Conservation (phyloP, 2,329 filamentous ascomycete species). For the Aspergillus sp. region DNA sequence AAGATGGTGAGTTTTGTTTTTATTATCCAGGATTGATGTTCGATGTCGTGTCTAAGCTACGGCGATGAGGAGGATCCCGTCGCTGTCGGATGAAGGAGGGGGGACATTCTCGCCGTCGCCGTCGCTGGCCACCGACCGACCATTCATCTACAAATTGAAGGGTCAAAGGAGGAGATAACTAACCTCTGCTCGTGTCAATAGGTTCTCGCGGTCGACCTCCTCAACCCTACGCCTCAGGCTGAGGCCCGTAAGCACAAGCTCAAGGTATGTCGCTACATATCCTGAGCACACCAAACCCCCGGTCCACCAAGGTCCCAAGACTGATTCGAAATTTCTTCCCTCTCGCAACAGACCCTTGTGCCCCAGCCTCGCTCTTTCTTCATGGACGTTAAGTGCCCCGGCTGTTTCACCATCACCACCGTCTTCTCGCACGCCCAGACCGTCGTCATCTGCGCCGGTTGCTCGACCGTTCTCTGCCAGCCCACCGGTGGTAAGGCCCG, state of each 20-base stretch:
- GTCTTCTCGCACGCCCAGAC: constrained; percentile 99
- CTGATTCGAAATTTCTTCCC: neutral
- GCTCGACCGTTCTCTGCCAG: constrained; percentile 99
- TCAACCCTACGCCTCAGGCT: constrained; percentile 95
- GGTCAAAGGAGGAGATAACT: constrained; percentile 13
- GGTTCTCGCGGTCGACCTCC: constrained; percentile 99
- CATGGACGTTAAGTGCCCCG: constrained; percentile 99
- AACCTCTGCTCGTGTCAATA: constrained; percentile 33
- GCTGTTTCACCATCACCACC: constrained; percentile 99
- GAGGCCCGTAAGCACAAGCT: constrained; percentile 99
- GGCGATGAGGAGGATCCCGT: neutral
- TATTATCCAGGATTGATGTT: constrained; percentile 4
- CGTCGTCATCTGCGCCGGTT: constrained; percentile 99
- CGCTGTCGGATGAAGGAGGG: neutral
- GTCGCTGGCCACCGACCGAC: constrained; percentile 8
- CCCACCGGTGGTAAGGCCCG: constrained; percentile 98
- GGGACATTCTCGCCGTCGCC: constrained; percentile 6
- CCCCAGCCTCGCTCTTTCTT: constrained; percentile 98
- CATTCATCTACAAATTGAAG: constrained; percentile 2
- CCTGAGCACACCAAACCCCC: constrained; percentile 9
- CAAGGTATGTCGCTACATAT: constrained; percentile 68
- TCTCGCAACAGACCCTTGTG: constrained; percentile 70
- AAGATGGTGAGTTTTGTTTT: constrained; percentile 35
- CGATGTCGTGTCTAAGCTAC: too few species aligned
- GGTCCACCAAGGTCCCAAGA: constrained; percentile 4